Conservation (phyloP, 2,329 filamentous ascomycete genomes). For the Colletotrichum eleusines region DNA sequence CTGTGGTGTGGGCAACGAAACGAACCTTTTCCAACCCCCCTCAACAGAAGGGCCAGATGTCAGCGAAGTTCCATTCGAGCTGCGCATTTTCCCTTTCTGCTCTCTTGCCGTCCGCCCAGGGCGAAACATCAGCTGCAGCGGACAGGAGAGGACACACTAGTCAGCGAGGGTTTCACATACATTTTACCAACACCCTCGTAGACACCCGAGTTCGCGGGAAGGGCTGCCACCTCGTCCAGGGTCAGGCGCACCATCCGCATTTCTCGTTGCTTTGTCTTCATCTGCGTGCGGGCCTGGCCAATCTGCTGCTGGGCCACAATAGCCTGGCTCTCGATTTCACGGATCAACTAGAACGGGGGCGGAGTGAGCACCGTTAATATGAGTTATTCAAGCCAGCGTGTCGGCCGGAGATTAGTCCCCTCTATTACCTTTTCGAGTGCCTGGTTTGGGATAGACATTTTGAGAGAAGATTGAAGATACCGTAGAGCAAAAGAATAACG, state of each 20-base stretch:
- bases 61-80: constrained; percentile 20
- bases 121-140: background rate
- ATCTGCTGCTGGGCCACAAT: constrained; percentile 93
- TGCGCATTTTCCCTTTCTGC: background rate
- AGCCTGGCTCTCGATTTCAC: constrained; percentile 94
- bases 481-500: background rate
- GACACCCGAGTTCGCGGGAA: constrained; percentile 81
- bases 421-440: constrained; percentile 86
- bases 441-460: constrained; percentile 94
- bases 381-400: background rate
- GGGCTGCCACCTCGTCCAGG: constrained; percentile 80
- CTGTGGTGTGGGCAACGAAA: constrained; percentile 77
- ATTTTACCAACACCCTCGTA: constrained; percentile 99
- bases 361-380: constrained; percentile 31
- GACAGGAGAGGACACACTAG: constrained; percentile 1
- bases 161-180: constrained; percentile 63
- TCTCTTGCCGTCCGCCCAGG: background rate
- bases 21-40: constrained; percentile 75
- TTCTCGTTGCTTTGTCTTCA: constrained; percentile 87
- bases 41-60: constrained; percentile 2
- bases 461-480: constrained; percentile 45
- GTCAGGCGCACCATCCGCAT: constrained; percentile 90
- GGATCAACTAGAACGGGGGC: constrained; percentile 73
- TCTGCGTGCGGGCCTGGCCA: constrained; percentile 84
- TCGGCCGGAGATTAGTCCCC: background rate